phyloP scores from a whole-genome alignment of 2,329 filamentous ascomycete species.

The Magnaporthiopsis poae region DNA sequence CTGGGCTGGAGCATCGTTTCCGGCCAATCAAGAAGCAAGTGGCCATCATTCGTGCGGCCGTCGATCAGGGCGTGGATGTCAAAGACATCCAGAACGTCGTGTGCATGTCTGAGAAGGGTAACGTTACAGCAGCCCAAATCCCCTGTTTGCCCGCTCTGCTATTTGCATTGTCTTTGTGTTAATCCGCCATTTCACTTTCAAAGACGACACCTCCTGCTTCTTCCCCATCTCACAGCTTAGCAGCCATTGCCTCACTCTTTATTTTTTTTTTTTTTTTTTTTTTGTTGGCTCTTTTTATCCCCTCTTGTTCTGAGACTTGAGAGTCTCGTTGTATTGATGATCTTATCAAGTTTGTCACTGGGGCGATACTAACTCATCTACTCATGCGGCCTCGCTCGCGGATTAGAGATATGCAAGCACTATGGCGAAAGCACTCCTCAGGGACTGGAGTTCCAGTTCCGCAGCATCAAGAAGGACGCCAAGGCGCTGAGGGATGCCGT shows the following conservation, averaged over 20 bases:
- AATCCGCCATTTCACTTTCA: background rate
- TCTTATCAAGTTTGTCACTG: background rate
- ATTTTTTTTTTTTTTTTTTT: background rate
- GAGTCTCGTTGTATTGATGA: background rate
- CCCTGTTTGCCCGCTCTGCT: background rate
- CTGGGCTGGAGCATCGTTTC: conserved; percentile 42
- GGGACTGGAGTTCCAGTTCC: conserved; percentile 53
- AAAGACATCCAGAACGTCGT: conserved; percentile 33
- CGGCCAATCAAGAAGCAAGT: conserved; percentile 35
- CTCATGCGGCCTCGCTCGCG: background rate
- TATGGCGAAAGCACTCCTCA: conserved; percentile 49
- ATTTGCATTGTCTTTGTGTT: background rate
- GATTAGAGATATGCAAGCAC: conserved; percentile 46
- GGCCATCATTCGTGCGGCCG: conserved; percentile 27
- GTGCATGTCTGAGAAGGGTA: conserved; percentile 32
- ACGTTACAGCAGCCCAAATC: conserved; percentile 10
- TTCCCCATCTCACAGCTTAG: background rate
- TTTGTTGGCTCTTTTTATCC: background rate
- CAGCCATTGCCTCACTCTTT: background rate
- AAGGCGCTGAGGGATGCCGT: conserved; percentile 36
- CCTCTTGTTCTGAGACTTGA: too few species aligned
- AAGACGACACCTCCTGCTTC: background rate
- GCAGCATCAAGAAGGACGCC: conserved; percentile 43
- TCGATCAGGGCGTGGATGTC: conserved; percentile 29
- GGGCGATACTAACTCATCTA: conserved; percentile 2